phyloP scores from a whole-genome alignment of 768 basidiomycete genomes.

The Kockovaella imperatae region DNA sequence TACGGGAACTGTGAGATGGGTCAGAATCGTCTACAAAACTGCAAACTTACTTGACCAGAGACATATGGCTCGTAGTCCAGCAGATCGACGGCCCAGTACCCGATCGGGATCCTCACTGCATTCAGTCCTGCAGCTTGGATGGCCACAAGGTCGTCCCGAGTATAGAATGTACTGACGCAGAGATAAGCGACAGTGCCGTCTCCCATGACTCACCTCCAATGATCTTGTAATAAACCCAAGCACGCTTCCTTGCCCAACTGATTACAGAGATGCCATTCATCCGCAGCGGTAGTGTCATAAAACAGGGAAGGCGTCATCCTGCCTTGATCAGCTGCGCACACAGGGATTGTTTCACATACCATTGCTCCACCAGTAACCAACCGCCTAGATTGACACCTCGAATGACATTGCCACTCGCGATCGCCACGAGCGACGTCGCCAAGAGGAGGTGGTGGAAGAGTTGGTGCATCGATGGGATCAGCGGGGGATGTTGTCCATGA shows the following conservation, averaged over 20 bases:
- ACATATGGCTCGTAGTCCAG: constrained; percentile 28
- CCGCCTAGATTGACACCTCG: constrained; percentile 42
- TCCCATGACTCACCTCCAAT: constrained; percentile 19
- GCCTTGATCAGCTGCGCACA: neutral
- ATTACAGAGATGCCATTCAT: constrained; percentile 32
- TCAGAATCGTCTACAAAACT: neutral
- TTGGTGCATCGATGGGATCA: too few relatives aligned
- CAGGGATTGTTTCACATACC: constrained; percentile 8
- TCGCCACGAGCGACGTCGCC: too few relatives aligned
- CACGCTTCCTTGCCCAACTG: constrained; percentile 25
- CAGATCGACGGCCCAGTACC: constrained; percentile 38
- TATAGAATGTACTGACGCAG: constrained; percentile 30
- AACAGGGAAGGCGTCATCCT: constrained; percentile 41
- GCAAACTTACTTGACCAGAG: constrained; percentile 25
- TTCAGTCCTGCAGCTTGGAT: constrained; percentile 38
- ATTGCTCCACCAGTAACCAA: constrained; percentile 32
- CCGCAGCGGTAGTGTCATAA: constrained; percentile 18
- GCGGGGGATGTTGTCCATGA: too few relatives aligned
- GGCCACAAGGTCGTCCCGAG: constrained; percentile 19
- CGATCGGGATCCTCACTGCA: constrained; percentile 35
- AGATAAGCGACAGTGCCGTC: neutral
- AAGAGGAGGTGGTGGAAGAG: too few relatives aligned
- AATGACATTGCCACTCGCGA: too few relatives aligned
- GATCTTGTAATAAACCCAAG: constrained; percentile 15
- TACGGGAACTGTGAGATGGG: constrained; percentile 21